Percentiles rank a stretch among this genome's conserved stretches.
Conservation (phyloP, 768 basidiomycete genomes). For the Pleurotus salmoneostramineus region DNA sequence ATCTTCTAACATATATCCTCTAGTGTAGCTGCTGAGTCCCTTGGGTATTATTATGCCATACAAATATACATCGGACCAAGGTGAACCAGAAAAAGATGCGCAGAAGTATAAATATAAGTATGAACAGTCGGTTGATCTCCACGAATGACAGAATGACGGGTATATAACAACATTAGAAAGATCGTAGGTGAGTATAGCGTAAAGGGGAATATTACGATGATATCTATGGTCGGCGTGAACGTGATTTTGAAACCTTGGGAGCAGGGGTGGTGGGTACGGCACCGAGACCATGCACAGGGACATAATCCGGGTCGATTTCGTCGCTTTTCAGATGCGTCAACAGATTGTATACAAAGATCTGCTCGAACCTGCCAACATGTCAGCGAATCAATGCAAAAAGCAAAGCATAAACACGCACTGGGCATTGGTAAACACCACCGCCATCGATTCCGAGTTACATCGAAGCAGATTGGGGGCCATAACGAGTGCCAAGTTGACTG, state of each 20-base stretch:
- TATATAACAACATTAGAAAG: constrained; percentile 4
- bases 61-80: constrained; percentile 1
- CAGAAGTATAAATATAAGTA: not conserved
- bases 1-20: not conserved
- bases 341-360: constrained; percentile 83
- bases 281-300: constrained; percentile 76
- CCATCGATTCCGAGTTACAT: constrained; percentile 85
- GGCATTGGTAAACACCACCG: constrained; percentile 87
- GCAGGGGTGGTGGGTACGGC: constrained; percentile 47
- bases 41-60: not conserved
- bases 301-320: constrained; percentile 73
- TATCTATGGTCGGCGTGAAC: constrained; percentile 40
- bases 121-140: not conserved
- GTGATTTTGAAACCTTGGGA: constrained; percentile 52
- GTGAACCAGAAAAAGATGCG: not conserved
- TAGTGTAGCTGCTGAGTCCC: not conserved
- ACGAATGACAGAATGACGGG: constrained; percentile 1
- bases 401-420: constrained; percentile 54
- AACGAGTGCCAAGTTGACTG: constrained; percentile 82
- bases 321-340: constrained; percentile 74
- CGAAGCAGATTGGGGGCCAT: constrained; percentile 90
- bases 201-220: constrained; percentile 7
- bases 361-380: constrained; percentile 62
- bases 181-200: constrained; percentile 1
- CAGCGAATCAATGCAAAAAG: not conserved